Base-by-base conservation (phyloP, 163 green algal genomes). In the Scenedesmus sp. region DNA sequence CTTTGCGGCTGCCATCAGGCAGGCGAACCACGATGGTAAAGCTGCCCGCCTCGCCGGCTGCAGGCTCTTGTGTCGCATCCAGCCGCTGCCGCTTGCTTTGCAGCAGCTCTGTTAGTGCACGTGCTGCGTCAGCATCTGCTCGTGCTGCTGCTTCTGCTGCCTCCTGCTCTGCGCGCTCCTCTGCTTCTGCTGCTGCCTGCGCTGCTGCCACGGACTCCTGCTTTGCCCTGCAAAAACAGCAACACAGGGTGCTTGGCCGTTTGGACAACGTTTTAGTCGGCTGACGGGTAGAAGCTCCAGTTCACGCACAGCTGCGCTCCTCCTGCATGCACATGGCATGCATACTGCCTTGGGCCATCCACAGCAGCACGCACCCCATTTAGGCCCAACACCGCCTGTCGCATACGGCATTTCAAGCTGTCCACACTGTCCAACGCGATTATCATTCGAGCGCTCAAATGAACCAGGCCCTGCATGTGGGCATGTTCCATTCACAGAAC, bases 11-110 rank as follows among this genome's bases (percentile, higher is more conserved):
- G 59, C 95, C 95, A 44, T 94, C 92, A 5, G 95, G 95, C 88
- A 97, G 81, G 12, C 95, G 92, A 13, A 97, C 89, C 53, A 96
- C 89, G 33, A 97, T 33, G 4, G 68, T 92, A 10, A 97, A 46
- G 0, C 59, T 83, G 4, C 93, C 94, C 1, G 83, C 10, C 18
- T 90, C 83, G 7, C 90, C 91, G 12, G 82, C 72, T 3, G 56
- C 35, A 10, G 95, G 95, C 94, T 97, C 95, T 0, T 42, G 78
- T 51, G 73, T 33, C 6, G 89, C 4, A 0, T 94, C 92, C 76
- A 97, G 90, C n/a, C 81, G 44, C 26, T 87, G 89, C 33, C 53
- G 49, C 88, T 96, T 96, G n/a, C 42, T 42, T 2, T 35, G 40
- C 76, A 94, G 33, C 44, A 91, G 86, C 76, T 79, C 49, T 56